These are phyloP conservation scores for Scedosporium dehoogii DNA, from an alignment of 2,329 filamentous ascomycete species.

Conservation along the genomic window DNA sequence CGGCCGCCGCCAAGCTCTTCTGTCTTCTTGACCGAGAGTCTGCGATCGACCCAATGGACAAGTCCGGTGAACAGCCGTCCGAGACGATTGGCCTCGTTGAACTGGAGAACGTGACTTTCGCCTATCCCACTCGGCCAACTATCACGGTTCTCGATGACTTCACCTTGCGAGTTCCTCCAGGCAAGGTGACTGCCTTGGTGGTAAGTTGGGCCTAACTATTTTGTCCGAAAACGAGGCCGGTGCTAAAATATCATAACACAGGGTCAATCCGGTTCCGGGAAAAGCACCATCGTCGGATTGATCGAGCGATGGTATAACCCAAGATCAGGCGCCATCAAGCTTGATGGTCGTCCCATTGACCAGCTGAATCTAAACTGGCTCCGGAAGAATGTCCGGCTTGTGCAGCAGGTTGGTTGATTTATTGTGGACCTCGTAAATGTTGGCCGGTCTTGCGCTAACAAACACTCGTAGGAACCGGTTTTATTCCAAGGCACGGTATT, in stretches of 20 bases:
- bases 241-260: neutral
- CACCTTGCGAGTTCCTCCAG: slow-evolving; percentile 30
- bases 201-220: slow-evolving; percentile 23
- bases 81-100: slow-evolving; percentile 32
- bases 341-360: slow-evolving; percentile 32
- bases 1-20: slow-evolving; percentile 37
- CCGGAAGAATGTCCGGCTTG: slow-evolving; percentile 40
- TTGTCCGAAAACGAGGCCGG: neutral
- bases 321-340: slow-evolving; percentile 29
- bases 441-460: neutral
- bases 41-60: slow-evolving; percentile 30
- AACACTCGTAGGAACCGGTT: slow-evolving; percentile 34
- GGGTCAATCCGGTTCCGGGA: slow-evolving; percentile 52
- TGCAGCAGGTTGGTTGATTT: slow-evolving; percentile 25
- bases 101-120: slow-evolving; percentile 37
- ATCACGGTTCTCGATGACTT: slow-evolving; percentile 33
- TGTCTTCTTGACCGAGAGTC: slow-evolving; percentile 34
- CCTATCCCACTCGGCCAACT: slow-evolving; percentile 46
- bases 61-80: slow-evolving; percentile 20
- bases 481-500: slow-evolving; percentile 41
- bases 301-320: slow-evolving; percentile 51
- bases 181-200: slow-evolving; percentile 43
- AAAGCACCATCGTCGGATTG: slow-evolving; percentile 47
- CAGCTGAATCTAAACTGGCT: slow-evolving; percentile 41
- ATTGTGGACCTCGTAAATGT: neutral